phyloP scores from a whole-genome alignment of 2,329 filamentous ascomycete species.

The Xylaria polymorpha region DNA sequence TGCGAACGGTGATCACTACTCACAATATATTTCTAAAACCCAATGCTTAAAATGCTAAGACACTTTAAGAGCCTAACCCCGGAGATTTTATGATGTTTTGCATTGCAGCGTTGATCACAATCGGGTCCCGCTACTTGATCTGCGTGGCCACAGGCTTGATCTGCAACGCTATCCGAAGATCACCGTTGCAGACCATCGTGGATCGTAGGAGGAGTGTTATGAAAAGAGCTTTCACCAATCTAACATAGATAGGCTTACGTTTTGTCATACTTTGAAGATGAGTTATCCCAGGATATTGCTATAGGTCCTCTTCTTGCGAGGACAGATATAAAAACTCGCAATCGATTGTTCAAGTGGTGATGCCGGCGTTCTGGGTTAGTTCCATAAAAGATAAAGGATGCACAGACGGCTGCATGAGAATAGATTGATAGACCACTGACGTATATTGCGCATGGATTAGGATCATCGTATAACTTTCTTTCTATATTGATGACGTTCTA shows the following conservation, averaged over 20 bases:
- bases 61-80: background rate
- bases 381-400: background rate
- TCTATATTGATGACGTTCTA: slow-evolving; percentile 19
- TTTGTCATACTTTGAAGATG: background rate
- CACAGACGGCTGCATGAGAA: slow-evolving; percentile 6
- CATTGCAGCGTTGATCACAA: slow-evolving; percentile 18
- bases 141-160: slow-evolving; percentile 6
- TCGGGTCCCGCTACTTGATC: slow-evolving; percentile 31
- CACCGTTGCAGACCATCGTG: background rate
- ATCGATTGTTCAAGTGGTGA: background rate
- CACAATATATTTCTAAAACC: no score
- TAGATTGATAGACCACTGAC: slow-evolving; percentile 5
- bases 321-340: background rate
- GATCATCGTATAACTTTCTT: slow-evolving; percentile 11
- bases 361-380: background rate
- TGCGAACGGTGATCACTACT: no score
- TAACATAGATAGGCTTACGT: background rate
- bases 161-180: slow-evolving; percentile 6
- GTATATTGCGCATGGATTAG: slow-evolving; percentile 22
- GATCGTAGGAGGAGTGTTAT: background rate
- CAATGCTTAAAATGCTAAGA: background rate
- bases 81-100: slow-evolving; percentile 10
- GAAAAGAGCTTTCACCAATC: background rate
- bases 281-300: background rate
- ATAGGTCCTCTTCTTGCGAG: background rate